A percentile compares a stretch with the other conserved stretches of the same genome.
These are phyloP conservation scores for Epichloe brachyelytri DNA, from an alignment of 2,329 filamentous ascomycete genomes.

Conservation along the genomic window DNA sequence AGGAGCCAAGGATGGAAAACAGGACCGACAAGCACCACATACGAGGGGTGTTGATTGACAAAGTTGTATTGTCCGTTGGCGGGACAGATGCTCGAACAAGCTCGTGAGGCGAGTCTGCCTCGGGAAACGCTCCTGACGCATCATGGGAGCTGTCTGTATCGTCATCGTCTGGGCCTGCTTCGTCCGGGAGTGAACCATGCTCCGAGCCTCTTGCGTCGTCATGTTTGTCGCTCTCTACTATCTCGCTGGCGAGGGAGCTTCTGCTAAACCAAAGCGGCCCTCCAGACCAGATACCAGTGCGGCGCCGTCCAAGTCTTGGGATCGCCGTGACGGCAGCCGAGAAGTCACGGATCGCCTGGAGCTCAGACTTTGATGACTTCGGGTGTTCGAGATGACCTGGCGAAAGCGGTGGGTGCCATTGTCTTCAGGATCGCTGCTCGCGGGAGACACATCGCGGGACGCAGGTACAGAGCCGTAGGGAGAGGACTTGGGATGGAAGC, in stretches of 20 bases:
- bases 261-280: slow-evolving; percentile 37
- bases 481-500: slow-evolving; percentile 16
- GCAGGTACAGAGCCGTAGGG: slow-evolving; percentile 27
- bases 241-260: slow-evolving; percentile 33
- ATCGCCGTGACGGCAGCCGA: slow-evolving; percentile 22
- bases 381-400: slow-evolving; percentile 20
- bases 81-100: slow-evolving; percentile 71
- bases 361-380: slow-evolving; percentile 15
- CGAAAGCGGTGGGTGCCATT: slow-evolving; percentile 21
- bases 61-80: slow-evolving; percentile 57
- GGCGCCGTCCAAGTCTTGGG: slow-evolving; percentile 38
- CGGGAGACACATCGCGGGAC: slow-evolving; percentile 23
- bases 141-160: slow-evolving; percentile 24
- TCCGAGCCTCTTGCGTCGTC: slow-evolving; percentile 23
- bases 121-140: slow-evolving; percentile 35
- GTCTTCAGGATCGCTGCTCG: slow-evolving; percentile 20
- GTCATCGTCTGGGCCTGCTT: slow-evolving; percentile 11
- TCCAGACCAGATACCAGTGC: slow-evolving; percentile 40
- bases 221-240: slow-evolving; percentile 29
- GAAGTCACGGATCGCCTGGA: slow-evolving; percentile 20
- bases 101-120: slow-evolving; percentile 63
- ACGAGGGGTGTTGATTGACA: slow-evolving; percentile 79
- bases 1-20: slow-evolving; percentile 70
- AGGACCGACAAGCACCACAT: slow-evolving; percentile 77
- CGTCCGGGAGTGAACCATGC: slow-evolving; percentile 16